Evolutionary conservation across 108 stramenopile genomes (phyloP), one percentile per base, ranked within the genome.

Genomic region (Fistulifera pelliculosa): DNA sequence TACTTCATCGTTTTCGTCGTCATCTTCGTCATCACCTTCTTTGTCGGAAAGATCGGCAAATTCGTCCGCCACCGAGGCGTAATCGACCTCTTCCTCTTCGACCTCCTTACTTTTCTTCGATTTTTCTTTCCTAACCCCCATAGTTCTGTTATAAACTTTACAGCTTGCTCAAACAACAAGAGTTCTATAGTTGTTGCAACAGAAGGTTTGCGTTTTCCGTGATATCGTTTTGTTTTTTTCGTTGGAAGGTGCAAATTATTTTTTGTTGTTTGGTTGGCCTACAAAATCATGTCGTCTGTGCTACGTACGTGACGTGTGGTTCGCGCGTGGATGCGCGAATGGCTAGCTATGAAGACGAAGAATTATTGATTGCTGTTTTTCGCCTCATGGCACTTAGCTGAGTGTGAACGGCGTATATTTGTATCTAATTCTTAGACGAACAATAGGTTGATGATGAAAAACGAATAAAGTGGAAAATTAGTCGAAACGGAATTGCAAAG

Each of bases 1-100:
- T 21, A 16, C 2, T 14, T 26, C 39, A 25, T 47, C 52, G 61
- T 42, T 54, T 11, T 19, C 40, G 39, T 41, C 41, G 16, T 25
- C 43, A 40, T 54, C 41, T 7, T 41, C 53, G 40, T 54, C n/a
- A n/a, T n/a, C n/a, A n/a, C n/a, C n/a, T 5, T 22, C 44, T 3
- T 47, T 2, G 17, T 47, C 44, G 44, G 44, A 47, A 22, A 21
- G 19, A 10, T 18, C 17, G 21, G 44, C 44, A 47, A 51, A 51
- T 8, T 18, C 12, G 50, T 51, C 50, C 6, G 25, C 50, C 3
- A 23, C 23, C 6, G 50, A 6, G 50, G 21, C 50, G 11, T 51
- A 51, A 11, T 51, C 50, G n/a, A 51, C 50, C 11, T 51, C 23
- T 8, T 22, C 25, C 21, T 16, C 25, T 26, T 26, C 23, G 6